Conservation (phyloP, 352 stramenopile genomes). For the Phytophthora citricola region DNA sequence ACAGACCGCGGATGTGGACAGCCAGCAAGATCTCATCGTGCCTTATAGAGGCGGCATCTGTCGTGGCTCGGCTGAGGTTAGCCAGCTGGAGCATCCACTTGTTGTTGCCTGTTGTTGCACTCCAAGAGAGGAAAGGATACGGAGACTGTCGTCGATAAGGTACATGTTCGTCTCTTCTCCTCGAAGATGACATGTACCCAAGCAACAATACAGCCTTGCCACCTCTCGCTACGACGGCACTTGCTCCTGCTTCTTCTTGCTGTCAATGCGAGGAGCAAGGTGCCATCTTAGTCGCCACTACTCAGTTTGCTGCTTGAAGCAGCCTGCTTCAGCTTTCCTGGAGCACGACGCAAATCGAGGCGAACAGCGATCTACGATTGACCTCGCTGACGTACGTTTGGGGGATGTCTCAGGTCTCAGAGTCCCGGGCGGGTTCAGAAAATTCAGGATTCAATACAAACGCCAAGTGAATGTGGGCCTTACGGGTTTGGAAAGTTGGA, state of each 20-base stretch:
- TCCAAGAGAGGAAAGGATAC: conserved; percentile 9
- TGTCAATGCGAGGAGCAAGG: not conserved
- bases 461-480: not conserved
- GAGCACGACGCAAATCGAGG: conserved; percentile 6
- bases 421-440: conserved; percentile 5
- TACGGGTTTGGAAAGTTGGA: conserved; percentile 12
- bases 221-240: not conserved
- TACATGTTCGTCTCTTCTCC: not conserved
- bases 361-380: conserved; percentile 3
- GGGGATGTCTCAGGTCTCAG: conserved; percentile 14
- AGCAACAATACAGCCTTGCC: not conserved
- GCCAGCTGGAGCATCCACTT: conserved; percentile 1
- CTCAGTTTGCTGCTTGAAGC: not conserved
- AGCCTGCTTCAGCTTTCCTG: conserved; percentile 1
- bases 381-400: conserved; percentile 8
- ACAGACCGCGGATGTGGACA: not conserved
- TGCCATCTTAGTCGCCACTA: not conserved
- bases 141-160: conserved; percentile 3
- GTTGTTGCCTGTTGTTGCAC: not conserved
- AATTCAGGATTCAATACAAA: conserved; percentile 8
- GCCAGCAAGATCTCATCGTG: conserved; percentile 4
- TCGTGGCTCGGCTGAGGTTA: not conserved
- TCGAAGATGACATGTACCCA: conserved; percentile 5
- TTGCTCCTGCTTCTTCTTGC: too few relatives aligned
- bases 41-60: not conserved